These are phyloP conservation scores for Paramecium pentaurelia DNA, from an alignment of 73 alveolate species.

Conservation along the genomic window DNA sequence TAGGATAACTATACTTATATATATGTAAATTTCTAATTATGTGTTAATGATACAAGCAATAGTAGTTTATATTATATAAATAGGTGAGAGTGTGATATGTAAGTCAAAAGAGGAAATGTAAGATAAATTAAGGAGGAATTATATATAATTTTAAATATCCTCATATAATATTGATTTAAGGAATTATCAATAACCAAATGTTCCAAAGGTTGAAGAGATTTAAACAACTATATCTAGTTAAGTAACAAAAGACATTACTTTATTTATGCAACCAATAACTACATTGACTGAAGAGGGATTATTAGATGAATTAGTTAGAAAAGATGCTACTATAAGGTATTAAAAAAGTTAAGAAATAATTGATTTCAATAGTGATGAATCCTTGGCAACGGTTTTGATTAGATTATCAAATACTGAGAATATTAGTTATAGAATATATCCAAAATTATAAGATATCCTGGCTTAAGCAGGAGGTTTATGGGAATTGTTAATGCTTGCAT, in stretches of 20 bases:
- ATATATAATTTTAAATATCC: not conserved
- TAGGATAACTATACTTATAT: not conserved
- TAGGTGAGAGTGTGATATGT: not conserved
- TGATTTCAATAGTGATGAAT: constrained; percentile 21
- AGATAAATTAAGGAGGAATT: not conserved
- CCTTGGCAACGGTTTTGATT: not conserved
- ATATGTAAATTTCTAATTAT: not conserved
- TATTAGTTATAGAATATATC: not conserved
- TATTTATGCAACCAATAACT: not conserved
- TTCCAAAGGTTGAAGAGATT: not conserved
- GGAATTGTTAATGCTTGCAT: not conserved
- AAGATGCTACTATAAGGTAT: not conserved
- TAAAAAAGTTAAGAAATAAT: not conserved
- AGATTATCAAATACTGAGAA: not conserved
- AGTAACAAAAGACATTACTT: not conserved
- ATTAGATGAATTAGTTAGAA: not conserved
- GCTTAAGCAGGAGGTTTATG: constrained; percentile 41
- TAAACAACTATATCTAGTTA: not conserved
- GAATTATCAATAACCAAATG: not conserved
- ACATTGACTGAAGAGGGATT: not conserved
- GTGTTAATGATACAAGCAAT: not conserved
- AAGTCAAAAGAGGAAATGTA: not conserved
- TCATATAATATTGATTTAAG: not conserved
- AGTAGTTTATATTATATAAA: not conserved
- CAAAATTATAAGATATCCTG: not conserved